phyloP scores from a whole-genome alignment of 2,329 filamentous ascomycete genomes.

The Penicillium sp. region DNA sequence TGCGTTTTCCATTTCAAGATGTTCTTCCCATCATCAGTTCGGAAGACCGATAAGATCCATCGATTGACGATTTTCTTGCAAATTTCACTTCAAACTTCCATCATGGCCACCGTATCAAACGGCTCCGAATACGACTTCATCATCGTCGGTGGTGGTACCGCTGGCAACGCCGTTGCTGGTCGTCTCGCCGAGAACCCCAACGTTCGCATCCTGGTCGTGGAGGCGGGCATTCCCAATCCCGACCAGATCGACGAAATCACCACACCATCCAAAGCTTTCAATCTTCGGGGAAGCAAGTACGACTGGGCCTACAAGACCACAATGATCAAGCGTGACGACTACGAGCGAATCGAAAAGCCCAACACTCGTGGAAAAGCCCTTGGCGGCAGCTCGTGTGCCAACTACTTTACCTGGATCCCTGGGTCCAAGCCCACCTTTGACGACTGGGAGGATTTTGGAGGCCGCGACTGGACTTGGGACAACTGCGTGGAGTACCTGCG shows the following conservation, averaged over 20 bases:
- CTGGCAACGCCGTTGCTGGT: slow-evolving; percentile 48
- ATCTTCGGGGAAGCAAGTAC: slow-evolving; percentile 58
- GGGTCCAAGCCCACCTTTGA: slow-evolving; percentile 61
- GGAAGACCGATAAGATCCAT: neutral
- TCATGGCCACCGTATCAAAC: neutral
- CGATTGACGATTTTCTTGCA: neutral
- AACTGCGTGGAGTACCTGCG: slow-evolving; percentile 54
- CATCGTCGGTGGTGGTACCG: slow-evolving; percentile 41
- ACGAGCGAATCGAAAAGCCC: slow-evolving; percentile 63
- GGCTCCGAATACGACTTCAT: slow-evolving; percentile 30
- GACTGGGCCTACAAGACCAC: slow-evolving; percentile 66
- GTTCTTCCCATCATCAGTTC: neutral
- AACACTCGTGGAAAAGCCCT: slow-evolving; percentile 64
- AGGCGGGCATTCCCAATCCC: slow-evolving; percentile 48
- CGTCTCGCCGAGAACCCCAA: slow-evolving; percentile 55
- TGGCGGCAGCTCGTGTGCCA: slow-evolving; percentile 60
- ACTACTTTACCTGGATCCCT: slow-evolving; percentile 67
- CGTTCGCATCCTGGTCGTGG: slow-evolving; percentile 43
- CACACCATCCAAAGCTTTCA: slow-evolving; percentile 59
- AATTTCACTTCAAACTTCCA: neutral
- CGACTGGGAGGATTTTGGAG: slow-evolving; percentile 51
- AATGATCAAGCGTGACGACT: slow-evolving; percentile 58
- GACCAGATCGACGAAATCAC: slow-evolving; percentile 55
- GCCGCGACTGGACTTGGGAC: slow-evolving; percentile 60
- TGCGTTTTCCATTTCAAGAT: neutral